Percentiles rank a stretch among this genome's conserved stretches.
phyloP scores from a whole-genome alignment of 179 eudicot genomes.

The Amaranthus tricolor region DNA sequence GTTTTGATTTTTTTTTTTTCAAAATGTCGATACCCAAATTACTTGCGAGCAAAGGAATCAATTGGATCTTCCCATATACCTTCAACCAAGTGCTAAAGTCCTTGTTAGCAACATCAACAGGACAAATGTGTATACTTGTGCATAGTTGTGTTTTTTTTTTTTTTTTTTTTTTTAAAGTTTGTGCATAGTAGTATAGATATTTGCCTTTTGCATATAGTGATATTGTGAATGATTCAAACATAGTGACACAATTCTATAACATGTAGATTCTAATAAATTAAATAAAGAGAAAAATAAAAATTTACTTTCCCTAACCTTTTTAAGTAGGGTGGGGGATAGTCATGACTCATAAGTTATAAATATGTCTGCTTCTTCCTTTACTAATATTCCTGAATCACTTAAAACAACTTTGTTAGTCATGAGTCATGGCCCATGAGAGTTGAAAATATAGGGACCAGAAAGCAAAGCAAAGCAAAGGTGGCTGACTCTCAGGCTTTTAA shows the following conservation, averaged over 20 bases:
- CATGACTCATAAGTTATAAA: neutral
- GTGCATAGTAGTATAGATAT: too few species aligned
- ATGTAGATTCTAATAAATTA: neutral
- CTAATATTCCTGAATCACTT: neutral
- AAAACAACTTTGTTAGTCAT: neutral
- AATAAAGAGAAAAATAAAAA: neutral
- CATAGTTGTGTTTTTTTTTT: too few species aligned
- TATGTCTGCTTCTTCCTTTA: neutral
- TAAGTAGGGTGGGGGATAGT: neutral
- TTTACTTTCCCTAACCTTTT: neutral
- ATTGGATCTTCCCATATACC: too few species aligned
- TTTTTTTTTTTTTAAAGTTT: too few species aligned
- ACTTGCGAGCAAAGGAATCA: too few species aligned
- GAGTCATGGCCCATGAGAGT: neutral
- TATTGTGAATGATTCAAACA: too few species aligned
- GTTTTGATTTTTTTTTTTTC: too few species aligned
- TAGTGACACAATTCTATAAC: neutral
- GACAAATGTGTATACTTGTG: too few species aligned
- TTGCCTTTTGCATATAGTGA: too few species aligned
- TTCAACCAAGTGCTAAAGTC: too few species aligned
- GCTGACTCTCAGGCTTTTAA: constrained; percentile 21
- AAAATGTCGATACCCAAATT: too few species aligned
- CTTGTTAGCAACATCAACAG: too few species aligned
- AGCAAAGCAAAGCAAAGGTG: constrained; percentile 22
- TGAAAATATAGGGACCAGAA: constrained; percentile 26